A percentile compares a stretch with the other conserved stretches of the same genome.
Conservation (phyloP, 1,284 basidiomycete species). For the Rhodotorula sp. region DNA sequence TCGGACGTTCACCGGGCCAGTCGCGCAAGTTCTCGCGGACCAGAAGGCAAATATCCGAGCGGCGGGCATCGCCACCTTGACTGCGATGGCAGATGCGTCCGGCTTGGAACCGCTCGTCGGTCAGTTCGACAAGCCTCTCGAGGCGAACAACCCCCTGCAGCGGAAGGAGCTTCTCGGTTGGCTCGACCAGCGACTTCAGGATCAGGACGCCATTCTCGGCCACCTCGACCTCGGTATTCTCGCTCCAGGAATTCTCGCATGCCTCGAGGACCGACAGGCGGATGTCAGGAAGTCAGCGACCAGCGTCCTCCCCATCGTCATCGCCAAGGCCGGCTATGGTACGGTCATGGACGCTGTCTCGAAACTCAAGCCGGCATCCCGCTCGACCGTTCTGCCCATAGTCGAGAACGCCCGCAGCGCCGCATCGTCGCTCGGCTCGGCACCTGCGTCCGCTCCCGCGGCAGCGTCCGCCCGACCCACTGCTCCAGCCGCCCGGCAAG, state of each 20-base stretch:
- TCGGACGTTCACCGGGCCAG: slow-evolving; percentile 69
- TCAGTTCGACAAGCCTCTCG: slow-evolving; percentile 74
- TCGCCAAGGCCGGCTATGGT: slow-evolving; percentile 76
- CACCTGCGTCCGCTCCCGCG: slow-evolving; percentile 53
- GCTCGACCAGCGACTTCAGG: slow-evolving; percentile 76
- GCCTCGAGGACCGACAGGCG: slow-evolving; percentile 84
- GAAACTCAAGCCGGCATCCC: slow-evolving; percentile 87
- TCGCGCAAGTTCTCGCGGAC: slow-evolving; percentile 84
- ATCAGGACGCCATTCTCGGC: slow-evolving; percentile 53
- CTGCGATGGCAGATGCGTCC: slow-evolving; percentile 78
- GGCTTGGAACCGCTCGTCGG: slow-evolving; percentile 76
- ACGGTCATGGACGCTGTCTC: slow-evolving; percentile 81
- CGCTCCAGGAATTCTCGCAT: slow-evolving; percentile 68
- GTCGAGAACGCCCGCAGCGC: slow-evolving; percentile 63
- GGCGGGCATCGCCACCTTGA: slow-evolving; percentile 73
- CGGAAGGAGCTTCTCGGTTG: slow-evolving; percentile 80
- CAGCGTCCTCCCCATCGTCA: slow-evolving; percentile 72
- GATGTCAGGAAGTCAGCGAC: slow-evolving; percentile 92
- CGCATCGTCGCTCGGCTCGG: slow-evolving; percentile 21
- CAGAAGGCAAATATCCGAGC: slow-evolving; percentile 85
- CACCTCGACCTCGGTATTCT: slow-evolving; percentile 71
- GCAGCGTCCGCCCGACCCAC: slow-evolving; percentile 43
- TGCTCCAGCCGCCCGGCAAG: slow-evolving; percentile 15
- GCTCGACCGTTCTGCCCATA: slow-evolving; percentile 75
- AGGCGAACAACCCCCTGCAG: slow-evolving; percentile 83